Evolutionary conservation across 305 asterid genomes (phyloP).

Genomic region (Fraxinus dipetala): DNA sequence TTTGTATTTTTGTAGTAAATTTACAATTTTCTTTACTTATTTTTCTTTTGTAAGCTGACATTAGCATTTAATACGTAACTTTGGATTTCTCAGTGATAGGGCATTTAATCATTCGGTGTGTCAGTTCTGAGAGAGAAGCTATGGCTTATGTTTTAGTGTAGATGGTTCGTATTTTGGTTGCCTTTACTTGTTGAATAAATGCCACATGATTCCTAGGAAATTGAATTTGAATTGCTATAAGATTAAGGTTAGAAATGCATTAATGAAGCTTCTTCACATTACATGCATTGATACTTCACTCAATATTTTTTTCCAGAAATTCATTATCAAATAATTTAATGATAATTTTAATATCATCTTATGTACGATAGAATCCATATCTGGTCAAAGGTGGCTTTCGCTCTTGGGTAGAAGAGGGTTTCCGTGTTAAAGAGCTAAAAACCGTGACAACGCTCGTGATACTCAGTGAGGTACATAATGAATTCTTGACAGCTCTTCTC

Average conservation of each 20-base stretch:
- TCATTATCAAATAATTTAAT: conserved; percentile 2
- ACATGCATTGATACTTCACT: not conserved
- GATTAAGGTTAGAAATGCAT: not conserved
- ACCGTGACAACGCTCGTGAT: conserved; percentile 79
- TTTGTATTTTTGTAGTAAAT: not conserved
- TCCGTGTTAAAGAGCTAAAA: conserved; percentile 71
- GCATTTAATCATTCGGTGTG: not conserved
- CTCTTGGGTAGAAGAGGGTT: conserved; percentile 78
- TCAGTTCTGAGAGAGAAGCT: not conserved
- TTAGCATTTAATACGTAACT: not conserved
- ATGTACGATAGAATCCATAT: conserved; percentile 59
- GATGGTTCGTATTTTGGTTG: conserved; percentile 2
- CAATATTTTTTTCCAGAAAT: not conserved
- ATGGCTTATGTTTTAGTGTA: not conserved
- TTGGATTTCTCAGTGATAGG: not conserved
- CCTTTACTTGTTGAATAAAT: not conserved
- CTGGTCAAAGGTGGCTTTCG: conserved; percentile 86
- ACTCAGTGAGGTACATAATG: conserved; percentile 62
- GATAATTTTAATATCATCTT: conserved; percentile 14
- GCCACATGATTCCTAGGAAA: not conserved
- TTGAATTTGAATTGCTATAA: conserved; percentile 3
- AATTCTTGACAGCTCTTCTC: not conserved
- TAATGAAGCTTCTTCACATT: conserved; percentile 7
- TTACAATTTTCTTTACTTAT: not conserved
- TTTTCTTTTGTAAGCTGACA: not conserved